Evolutionary conservation across 805 yeast species (phyloP), one percentile per base, ranked within the genome.

Genomic region (Babjeviella inositovora): DNA sequence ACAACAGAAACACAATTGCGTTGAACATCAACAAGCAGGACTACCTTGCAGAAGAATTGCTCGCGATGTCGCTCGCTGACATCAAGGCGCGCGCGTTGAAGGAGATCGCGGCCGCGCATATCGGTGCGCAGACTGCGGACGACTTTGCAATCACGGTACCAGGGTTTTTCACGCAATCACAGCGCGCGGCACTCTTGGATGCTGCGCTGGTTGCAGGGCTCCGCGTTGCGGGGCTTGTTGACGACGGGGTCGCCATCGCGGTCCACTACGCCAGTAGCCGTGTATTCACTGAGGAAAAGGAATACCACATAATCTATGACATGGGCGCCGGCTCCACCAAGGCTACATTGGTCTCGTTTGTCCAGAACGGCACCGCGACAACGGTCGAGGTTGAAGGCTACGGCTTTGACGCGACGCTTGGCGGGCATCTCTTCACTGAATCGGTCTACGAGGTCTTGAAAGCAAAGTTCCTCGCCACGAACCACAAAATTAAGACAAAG

Each of bases 191-290:
- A 0, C 45, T 82, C 20, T 49, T 60, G 16, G 93, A 84, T 33
- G 69, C 85, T 4, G 77, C 74, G 17, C 64, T 59, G 23, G 57
- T 77, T 24, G 79, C 93, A 3, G 79, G 74, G 12, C 48, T 72
- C 28, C 53, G 63, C 21, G 65, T 72, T 8, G 61, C 72, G 28
- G 69, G 73, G 2, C 53, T 87, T 25, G 77, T 85, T 3, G 85
- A 79, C 39, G 96, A 87, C 43, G 96, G 95, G 9, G 50, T 81
- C n/a, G 90, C 97, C 3, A 82, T 81, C 9, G 94, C 93, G 1
- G 48, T 80, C 20, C 80, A 82, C 38, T 85, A 69, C 43, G 80
- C 81, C 2, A 57, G 77, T 15, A 59, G 63, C 21, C 58, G 68
- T 23, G 54, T 55, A 15, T 62, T 62, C 29, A 45, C 47, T 17